Conservation (phyloP, 1,284 basidiomycete genomes). For the Stygiomarasmius scandens region DNA sequence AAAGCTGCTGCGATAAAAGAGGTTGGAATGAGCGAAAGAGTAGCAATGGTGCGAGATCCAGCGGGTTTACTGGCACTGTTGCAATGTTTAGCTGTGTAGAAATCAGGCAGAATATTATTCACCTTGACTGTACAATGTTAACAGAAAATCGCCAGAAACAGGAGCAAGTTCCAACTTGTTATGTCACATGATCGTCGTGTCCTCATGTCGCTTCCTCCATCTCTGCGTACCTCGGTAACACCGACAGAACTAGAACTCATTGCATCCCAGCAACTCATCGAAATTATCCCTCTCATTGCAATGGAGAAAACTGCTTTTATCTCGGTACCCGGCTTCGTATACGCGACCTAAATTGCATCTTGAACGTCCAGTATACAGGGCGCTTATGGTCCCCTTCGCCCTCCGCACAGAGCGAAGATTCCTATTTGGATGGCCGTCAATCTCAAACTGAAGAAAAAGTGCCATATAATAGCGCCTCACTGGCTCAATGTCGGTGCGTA, state of each 20-base stretch:
- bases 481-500: constrained; percentile 86
- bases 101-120: no score
- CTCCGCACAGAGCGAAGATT: constrained; percentile 80
- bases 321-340: constrained; percentile 54
- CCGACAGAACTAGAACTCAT: constrained; percentile 87
- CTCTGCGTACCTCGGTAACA: constrained; percentile 64
- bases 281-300: constrained; percentile 82
- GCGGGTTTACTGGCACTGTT: not conserved
- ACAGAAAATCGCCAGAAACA: no score
- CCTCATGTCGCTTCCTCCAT: constrained; percentile 64
- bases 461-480: constrained; percentile 84
- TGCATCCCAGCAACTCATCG: constrained; percentile 79
- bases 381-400: constrained; percentile 90
- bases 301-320: constrained; percentile 91
- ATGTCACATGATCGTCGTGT: constrained; percentile 8
- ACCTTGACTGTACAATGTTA: no score
- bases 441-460: constrained; percentile 92
- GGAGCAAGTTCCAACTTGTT: no score
- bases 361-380: constrained; percentile 53
- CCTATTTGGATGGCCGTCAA: constrained; percentile 96
- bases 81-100: no score
- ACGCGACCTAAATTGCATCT: constrained; percentile 3
- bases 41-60: constrained; percentile 17
- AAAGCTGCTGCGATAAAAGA: constrained; percentile 7
- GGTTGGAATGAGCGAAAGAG: constrained; percentile 15